Evolutionary conservation across 352 stramenopile species (phyloP), one percentile per base, ranked within the genome.

Genomic region (Hyaloperonospora arabidopsidis): DNA sequence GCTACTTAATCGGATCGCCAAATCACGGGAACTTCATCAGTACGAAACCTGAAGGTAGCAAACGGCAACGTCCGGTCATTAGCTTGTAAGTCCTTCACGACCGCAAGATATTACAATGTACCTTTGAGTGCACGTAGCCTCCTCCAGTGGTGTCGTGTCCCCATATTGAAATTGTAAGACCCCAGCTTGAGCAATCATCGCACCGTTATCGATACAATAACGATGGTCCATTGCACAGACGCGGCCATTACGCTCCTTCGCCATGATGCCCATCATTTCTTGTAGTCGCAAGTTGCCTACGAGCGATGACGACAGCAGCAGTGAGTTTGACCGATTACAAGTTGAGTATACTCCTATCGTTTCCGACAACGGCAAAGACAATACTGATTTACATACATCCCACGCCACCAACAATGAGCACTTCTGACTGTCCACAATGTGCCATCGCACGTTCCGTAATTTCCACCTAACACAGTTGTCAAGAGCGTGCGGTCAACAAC

Each of bases 161-260:
- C 96, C 94, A 69, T 97, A 96, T 68, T 98, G 93, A 57, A 97
- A 97, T 49, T 97, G 84, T 43, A 99, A 88, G 14, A 99, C 96
- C 18, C 97, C 97, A 15, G 97, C 97, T 74, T 99, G 96, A 21
- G 97, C 97, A 68, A 99, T 99, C 97, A 99, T 99, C 6, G 95
- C 96, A 7, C 97, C 97, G 69, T 99, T 99, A 76, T 99, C 97
- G 61, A 99, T 98, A 63, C 97, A 99, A 81, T 99, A 99, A 54
- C 91, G 87, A 45, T 98, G 88, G 74, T 99, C 97, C 96, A 99
- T 99, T 8, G 89, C 93, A 54, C 94, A 99, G 3, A 99, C 74
- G 5, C 72, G 82, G 14, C 94, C 97, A 45, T 94, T 92, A 41
- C 97, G 78, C 36, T 98, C 95, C 52, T 84, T 72, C 8, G 94